Conservation (phyloP, 768 basidiomycete genomes). For the Xerocomus brunneocitrinus region DNA sequence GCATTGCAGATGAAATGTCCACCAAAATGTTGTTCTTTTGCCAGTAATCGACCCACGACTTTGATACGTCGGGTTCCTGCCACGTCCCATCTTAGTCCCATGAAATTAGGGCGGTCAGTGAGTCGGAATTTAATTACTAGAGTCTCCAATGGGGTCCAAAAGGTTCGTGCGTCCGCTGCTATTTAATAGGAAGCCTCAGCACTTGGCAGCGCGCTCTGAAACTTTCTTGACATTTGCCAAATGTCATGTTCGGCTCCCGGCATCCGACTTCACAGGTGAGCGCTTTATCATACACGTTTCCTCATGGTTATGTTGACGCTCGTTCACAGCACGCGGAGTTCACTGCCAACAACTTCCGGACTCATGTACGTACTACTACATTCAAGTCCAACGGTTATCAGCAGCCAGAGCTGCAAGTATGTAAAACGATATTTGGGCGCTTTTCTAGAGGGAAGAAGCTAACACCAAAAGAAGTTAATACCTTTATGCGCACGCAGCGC, state of each 20-base stretch:
- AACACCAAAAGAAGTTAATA: slow-evolving; percentile 17
- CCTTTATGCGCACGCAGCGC: slow-evolving; percentile 12
- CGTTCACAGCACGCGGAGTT: background rate
- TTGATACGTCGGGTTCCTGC: too few species aligned
- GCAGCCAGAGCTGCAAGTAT: background rate
- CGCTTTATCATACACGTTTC: background rate
- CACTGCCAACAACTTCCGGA: background rate
- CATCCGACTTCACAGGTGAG: background rate
- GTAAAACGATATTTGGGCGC: background rate
- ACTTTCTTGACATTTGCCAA: background rate
- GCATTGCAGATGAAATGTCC: too few species aligned
- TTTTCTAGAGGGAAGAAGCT: slow-evolving; percentile 8
- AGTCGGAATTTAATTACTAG: too few species aligned
- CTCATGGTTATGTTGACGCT: background rate
- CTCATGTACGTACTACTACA: background rate
- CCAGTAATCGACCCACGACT: too few species aligned
- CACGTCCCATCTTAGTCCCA: too few species aligned
- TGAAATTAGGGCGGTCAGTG: too few species aligned
- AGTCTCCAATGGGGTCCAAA: too few species aligned
- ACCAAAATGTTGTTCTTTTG: too few species aligned
- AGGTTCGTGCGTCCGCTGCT: too few species aligned
- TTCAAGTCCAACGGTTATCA: background rate
- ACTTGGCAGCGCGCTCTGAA: background rate
- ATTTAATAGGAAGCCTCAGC: too few species aligned
- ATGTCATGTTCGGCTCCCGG: background rate